A percentile compares a stretch with the other conserved stretches of the same genome.
Conservation (phyloP, 306 rosid species). For the Oxytropis ochrocephala region DNA sequence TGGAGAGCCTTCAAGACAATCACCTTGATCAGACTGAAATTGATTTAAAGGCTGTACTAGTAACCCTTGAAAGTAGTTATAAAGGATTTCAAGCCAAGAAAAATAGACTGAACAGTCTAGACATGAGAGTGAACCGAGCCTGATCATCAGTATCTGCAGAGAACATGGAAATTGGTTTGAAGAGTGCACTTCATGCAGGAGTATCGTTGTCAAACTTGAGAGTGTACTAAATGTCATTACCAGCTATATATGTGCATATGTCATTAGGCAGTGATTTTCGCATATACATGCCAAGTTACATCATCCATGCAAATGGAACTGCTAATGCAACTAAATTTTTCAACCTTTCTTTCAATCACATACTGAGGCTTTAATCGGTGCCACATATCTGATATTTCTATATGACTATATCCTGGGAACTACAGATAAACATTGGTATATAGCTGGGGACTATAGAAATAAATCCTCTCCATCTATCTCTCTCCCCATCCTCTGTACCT, state of each 20-base stretch:
- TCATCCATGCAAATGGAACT: neutral
- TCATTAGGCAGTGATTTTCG: neutral
- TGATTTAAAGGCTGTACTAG: slow-evolving; percentile 39
- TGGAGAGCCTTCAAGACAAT: slow-evolving; percentile 77
- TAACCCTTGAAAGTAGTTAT: slow-evolving; percentile 46
- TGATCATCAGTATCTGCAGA: slow-evolving; percentile 73
- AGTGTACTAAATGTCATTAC: neutral
- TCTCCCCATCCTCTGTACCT: too few relatives aligned
- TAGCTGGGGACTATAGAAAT: neutral
- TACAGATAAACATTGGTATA: too few relatives aligned
- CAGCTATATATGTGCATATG: neutral
- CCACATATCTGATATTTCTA: neutral
- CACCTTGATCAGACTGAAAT: slow-evolving; percentile 36
- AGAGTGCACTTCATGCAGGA: neutral
- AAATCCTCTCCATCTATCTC: too few relatives aligned
- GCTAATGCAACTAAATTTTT: neutral
- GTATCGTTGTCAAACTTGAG: neutral
- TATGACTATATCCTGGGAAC: neutral
- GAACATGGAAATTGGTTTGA: neutral
- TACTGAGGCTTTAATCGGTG: neutral
- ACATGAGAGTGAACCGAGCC: slow-evolving; percentile 48
- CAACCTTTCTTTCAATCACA: neutral
- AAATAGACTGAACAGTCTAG: slow-evolving; percentile 35
- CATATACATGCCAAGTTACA: neutral
- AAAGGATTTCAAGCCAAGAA: slow-evolving; percentile 72